Conservation (phyloP, 306 rosid species). For the Gastrolobium bilobum region DNA sequence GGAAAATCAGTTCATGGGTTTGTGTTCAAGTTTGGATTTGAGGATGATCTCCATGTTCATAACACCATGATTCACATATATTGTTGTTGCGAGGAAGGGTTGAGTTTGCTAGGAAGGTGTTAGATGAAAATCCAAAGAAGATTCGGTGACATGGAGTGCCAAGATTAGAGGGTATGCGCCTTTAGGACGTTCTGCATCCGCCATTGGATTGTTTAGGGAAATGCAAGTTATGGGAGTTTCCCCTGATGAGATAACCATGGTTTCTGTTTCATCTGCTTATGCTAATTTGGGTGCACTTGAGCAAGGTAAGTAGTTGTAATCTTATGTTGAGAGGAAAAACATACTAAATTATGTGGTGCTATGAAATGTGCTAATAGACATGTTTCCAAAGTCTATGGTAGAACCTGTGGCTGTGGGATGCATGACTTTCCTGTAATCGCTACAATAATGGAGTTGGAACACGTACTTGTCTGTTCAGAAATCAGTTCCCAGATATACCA, state of each 20-base stretch:
- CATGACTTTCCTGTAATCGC: no score
- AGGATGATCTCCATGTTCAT: conserved; percentile 70
- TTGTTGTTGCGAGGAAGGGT: conserved; percentile 65
- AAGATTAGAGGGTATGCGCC: conserved; percentile 87
- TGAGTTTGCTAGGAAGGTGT: conserved; percentile 69
- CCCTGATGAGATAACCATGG: conserved; percentile 93
- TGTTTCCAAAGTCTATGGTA: conserved; percentile 95
- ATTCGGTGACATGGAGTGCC: conserved; percentile 90
- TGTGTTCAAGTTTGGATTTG: conserved; percentile 75
- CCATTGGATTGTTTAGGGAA: conserved; percentile 72
- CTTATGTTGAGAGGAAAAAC: conserved; percentile 67
- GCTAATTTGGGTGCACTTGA: conserved; percentile 87
- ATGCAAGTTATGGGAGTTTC: conserved; percentile 78
- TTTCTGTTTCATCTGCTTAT: conserved; percentile 81
- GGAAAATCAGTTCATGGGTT: conserved; percentile 76
- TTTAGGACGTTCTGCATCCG: conserved; percentile 62
- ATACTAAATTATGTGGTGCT: conserved; percentile 72
- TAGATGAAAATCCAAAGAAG: conserved; percentile 71
- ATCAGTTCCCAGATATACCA: no score
- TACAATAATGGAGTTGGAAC: no score
- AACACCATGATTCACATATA: conserved; percentile 94
- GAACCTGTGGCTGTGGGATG: no score
- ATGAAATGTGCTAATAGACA: conserved; percentile 85
- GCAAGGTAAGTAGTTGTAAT: conserved; percentile 91
- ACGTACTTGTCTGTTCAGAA: no score